Evolutionary conservation across 2,329 filamentous ascomycete species (phyloP).

Genomic region (Camillea tinctor): DNA sequence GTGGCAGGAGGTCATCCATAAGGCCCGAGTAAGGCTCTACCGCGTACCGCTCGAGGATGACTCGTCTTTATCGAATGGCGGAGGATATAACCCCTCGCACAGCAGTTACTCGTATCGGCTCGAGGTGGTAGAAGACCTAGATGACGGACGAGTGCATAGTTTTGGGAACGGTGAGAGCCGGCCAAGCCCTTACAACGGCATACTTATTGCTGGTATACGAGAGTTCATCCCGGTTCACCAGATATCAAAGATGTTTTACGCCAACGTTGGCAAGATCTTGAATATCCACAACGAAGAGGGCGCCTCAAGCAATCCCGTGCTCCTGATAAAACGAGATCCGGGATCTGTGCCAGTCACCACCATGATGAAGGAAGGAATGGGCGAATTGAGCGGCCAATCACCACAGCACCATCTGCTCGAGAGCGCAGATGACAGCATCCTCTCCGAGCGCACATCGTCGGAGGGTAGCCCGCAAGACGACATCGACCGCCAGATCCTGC

Average conservation of each 20-base stretch:
- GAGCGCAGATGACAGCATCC: slow-evolving; percentile 7
- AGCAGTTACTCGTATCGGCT: slow-evolving; percentile 71
- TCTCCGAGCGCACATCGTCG: slow-evolving; percentile 25
- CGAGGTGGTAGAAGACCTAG: slow-evolving; percentile 77
- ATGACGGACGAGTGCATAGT: slow-evolving; percentile 55
- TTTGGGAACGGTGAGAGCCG: slow-evolving; percentile 31
- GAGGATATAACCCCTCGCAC: slow-evolving; percentile 34
- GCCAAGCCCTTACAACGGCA: slow-evolving; percentile 38
- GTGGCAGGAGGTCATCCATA: slow-evolving; percentile 97
- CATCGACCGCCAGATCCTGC: slow-evolving; percentile 46
- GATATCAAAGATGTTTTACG: slow-evolving; percentile 90
- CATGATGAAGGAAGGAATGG: slow-evolving; percentile 29
- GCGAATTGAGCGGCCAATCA: slow-evolving; percentile 48
- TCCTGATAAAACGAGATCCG: slow-evolving; percentile 71
- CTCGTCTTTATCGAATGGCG: slow-evolving; percentile 3
- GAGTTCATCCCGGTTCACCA: slow-evolving; percentile 55
- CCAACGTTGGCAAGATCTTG: slow-evolving; percentile 83
- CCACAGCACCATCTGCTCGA: slow-evolving; percentile 12
- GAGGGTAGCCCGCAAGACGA: slow-evolving; percentile 41
- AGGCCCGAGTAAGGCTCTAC: slow-evolving; percentile 78
- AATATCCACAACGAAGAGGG: slow-evolving; percentile 65
- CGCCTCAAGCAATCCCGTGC: slow-evolving; percentile 69
- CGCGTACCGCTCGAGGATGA: slow-evolving; percentile 53
- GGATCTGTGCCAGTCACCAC: slow-evolving; percentile 49
- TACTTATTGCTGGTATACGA: slow-evolving; percentile 46